Evolutionary conservation across 352 stramenopile genomes (phyloP).

Genomic region (Pythium scleroteichum): DNA sequence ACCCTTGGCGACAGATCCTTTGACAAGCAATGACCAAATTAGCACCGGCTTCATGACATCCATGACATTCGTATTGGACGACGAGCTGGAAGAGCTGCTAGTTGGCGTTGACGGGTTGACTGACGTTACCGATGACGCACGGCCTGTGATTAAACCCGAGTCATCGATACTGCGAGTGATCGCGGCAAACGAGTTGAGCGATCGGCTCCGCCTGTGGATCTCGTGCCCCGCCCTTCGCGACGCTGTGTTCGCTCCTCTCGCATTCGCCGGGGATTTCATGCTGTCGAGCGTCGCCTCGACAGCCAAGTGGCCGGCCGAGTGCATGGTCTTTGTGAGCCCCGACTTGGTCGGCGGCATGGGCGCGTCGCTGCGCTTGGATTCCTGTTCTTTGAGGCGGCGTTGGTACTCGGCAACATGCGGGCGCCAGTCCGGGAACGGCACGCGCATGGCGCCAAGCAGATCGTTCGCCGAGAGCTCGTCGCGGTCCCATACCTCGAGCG

Average conservation of each 20-base stretch:
- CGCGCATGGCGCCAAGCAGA: slow-evolving; percentile 61
- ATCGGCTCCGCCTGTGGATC: slow-evolving; percentile 23
- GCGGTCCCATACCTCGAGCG: slow-evolving; percentile 73
- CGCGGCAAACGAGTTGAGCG: slow-evolving; percentile 24
- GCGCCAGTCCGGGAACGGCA: slow-evolving; percentile 73
- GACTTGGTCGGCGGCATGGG: background rate
- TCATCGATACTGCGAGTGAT: slow-evolving; percentile 6
- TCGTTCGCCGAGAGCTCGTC: slow-evolving; percentile 74
- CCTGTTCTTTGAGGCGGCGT: slow-evolving; percentile 22
- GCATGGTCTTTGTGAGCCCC: slow-evolving; percentile 25
- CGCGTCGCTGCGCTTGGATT: slow-evolving; percentile 10
- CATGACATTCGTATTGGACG: slow-evolving; percentile 19
- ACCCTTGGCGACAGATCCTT: slow-evolving; percentile 54
- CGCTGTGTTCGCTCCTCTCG: slow-evolving; percentile 8
- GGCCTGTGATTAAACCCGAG: slow-evolving; percentile 1
- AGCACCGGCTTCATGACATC: slow-evolving; percentile 57
- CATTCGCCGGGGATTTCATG: slow-evolving; percentile 37
- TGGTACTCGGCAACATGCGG: slow-evolving; percentile 49
- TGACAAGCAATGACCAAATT: slow-evolving; percentile 75
- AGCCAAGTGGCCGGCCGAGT: slow-evolving; percentile 25
- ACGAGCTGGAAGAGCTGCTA: slow-evolving; percentile 6
- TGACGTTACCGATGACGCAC: slow-evolving; percentile 22
- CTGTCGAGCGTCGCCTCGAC: slow-evolving; percentile 31
- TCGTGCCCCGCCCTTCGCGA: slow-evolving; percentile 16
- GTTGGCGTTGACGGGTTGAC: slow-evolving; percentile 8